Evolutionary conservation across 225 moss, liverwort and hornwort genomes (phyloP), one percentile per base, ranked within the genome.

Genomic region (Sphagnum tenellum): DNA sequence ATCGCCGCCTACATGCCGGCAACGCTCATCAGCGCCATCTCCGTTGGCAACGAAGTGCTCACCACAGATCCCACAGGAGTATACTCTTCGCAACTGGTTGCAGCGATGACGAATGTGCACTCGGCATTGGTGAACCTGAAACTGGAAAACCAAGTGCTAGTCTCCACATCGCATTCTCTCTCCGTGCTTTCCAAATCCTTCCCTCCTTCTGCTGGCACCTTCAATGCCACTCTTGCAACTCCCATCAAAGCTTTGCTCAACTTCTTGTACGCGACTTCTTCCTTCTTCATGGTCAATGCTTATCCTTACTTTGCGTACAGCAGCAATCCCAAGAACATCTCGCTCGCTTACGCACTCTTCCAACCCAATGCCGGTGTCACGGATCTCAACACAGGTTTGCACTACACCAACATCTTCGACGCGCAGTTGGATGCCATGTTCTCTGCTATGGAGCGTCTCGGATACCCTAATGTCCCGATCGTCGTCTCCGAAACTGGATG

Each of bases 91-190:
- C 65, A 66, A 59, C 73, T 81, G 3, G 51, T 85, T 4, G 75
- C 67, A 4, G 73, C 84, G 2, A 78, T 85, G 75, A 44, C 60
- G 10, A 81, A 85, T 46, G 66, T 85, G 3, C 78, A 71, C 4
- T 0, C 5, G 12, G 81, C 78, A 3, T 55, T 81, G 48, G 64
- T 69, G 47, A 45, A 44, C 3, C 46, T 45, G 3, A 70, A 70
- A 3, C 47, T 77, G 3, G 57, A 59, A 7, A 54, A 12, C 9
- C n/a, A 13, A 44, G 29, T 29, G 29, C 29, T 29, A 29, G 29
- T 29, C 29, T 29, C 29, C 29, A 29, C 29, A 29, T 29, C 29
- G 29, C 0, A 29, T 29, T 29, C 29, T 29, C 29, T 29, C 29
- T 29, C 29, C 29, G 29, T 29, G 29, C 59, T 70, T 1, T 46